These are phyloP conservation scores for Nemania abortiva DNA, from an alignment of 2,329 filamentous ascomycete genomes.

Conservation along the genomic window DNA sequence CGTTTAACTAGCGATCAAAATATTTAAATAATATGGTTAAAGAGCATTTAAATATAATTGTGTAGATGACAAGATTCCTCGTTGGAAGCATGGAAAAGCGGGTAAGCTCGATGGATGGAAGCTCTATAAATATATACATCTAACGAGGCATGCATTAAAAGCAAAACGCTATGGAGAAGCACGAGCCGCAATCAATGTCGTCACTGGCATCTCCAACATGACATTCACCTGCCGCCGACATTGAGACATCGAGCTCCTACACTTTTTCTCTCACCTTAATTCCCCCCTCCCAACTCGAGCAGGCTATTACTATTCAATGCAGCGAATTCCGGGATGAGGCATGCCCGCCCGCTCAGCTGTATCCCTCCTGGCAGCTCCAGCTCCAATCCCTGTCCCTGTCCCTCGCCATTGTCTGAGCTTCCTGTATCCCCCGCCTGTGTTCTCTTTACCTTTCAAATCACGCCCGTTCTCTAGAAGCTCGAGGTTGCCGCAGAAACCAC, in stretches of 20 bases:
- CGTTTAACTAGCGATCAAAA: no score
- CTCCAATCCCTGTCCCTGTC: conserved; percentile 23
- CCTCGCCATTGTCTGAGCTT: conserved; percentile 39
- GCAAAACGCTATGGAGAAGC: neutral
- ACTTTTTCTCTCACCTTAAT: neutral
- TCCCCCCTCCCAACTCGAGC: neutral
- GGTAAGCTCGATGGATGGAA: no score
- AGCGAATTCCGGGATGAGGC: conserved; percentile 66
- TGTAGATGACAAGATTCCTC: no score
- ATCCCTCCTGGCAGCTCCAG: conserved; percentile 44
- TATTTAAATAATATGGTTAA: no score
- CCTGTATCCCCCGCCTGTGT: conserved; percentile 15
- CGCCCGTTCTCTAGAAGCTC: neutral
- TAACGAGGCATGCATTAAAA: neutral
- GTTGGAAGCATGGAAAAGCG: no score
- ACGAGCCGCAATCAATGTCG: neutral
- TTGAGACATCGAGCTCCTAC: neutral
- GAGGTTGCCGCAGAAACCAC: neutral
- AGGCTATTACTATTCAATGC: conserved; percentile 26
- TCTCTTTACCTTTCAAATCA: neutral
- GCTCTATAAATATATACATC: no score
- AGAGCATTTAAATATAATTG: no score
- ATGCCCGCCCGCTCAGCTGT: conserved; percentile 65
- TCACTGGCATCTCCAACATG: neutral
- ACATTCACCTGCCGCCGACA: neutral